Conservation (phyloP, 2,329 filamentous ascomycete species). For the Scedosporium boydii region DNA sequence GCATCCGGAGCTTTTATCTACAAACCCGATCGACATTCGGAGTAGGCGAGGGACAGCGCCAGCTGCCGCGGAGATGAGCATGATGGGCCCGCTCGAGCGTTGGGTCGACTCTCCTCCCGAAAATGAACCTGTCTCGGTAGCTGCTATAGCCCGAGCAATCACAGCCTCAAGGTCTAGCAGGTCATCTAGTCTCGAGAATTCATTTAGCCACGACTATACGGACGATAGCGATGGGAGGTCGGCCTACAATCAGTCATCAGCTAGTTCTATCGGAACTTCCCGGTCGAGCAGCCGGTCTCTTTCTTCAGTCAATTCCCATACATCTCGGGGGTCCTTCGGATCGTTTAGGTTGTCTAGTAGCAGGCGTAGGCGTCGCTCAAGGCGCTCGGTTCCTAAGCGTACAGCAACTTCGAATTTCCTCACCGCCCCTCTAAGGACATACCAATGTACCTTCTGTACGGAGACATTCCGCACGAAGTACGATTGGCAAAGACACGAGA, state of each 20-base stretch:
- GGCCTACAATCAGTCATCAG: slow-evolving; percentile 44
- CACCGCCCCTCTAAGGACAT: slow-evolving; percentile 40
- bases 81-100: slow-evolving; percentile 48
- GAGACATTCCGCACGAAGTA: slow-evolving; percentile 60
- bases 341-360: slow-evolving; percentile 37
- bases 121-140: slow-evolving; percentile 50
- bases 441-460: slow-evolving; percentile 61
- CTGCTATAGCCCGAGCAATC: slow-evolving; percentile 48
- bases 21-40: slow-evolving; percentile 65
- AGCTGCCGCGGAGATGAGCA: slow-evolving; percentile 21
- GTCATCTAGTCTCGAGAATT: slow-evolving; percentile 47
- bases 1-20: slow-evolving; percentile 32
- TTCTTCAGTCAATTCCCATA: slow-evolving; percentile 48
- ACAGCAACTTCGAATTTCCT: slow-evolving; percentile 20
- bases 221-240: slow-evolving; percentile 53
- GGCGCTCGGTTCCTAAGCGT: slow-evolving; percentile 17
- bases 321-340: slow-evolving; percentile 47
- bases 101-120: slow-evolving; percentile 51
- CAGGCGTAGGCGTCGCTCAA: slow-evolving; percentile 39
- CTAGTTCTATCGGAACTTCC: slow-evolving; percentile 51
- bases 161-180: slow-evolving; percentile 35
- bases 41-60: slow-evolving; percentile 46
- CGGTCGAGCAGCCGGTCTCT: slow-evolving; percentile 50
- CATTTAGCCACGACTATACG: slow-evolving; percentile 46
- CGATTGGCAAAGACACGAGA: slow-evolving; percentile 64